These are phyloP conservation scores for Rhodotorula sp. DNA, from an alignment of 1,284 basidiomycete species.

Conservation along the genomic window DNA sequence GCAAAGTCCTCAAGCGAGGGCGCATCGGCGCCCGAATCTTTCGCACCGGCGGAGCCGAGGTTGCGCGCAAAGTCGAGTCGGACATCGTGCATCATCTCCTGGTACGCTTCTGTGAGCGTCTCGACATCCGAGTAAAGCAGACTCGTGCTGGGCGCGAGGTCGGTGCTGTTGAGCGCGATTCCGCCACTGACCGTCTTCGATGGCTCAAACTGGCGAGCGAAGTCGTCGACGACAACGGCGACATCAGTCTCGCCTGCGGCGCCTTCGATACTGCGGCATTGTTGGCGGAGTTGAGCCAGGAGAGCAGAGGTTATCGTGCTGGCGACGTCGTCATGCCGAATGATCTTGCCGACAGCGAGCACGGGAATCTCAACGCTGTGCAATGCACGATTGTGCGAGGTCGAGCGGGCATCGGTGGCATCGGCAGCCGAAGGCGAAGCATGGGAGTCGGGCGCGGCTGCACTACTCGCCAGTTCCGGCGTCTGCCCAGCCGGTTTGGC, in stretches of 20 bases:
- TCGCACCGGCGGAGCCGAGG: slow-evolving; percentile 7
- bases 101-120: slow-evolving; percentile 21
- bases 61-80: slow-evolving; percentile 27
- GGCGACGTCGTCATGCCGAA: slow-evolving; percentile 25
- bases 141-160: neutral
- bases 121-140: neutral
- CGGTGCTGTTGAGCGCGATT: neutral
- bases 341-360: slow-evolving; percentile 21
- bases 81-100: slow-evolving; percentile 23
- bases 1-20: slow-evolving; percentile 25
- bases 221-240: slow-evolving; percentile 12
- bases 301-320: slow-evolving; percentile 5
- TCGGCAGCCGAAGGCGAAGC: neutral
- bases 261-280: neutral
- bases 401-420: no score
- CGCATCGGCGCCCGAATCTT: no score
- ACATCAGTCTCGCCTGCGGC: slow-evolving; percentile 12
- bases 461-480: neutral
- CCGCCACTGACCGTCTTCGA: neutral
- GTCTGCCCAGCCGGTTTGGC: slow-evolving; percentile 4
- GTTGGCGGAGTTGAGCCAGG: slow-evolving; percentile 5
- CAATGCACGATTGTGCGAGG: neutral
- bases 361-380: slow-evolving; percentile 24
- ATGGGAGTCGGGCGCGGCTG: neutral
- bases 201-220: slow-evolving; percentile 19